Conservation (phyloP, 192 early-diverging fungal species). For the Cladochytrium replicatum region DNA sequence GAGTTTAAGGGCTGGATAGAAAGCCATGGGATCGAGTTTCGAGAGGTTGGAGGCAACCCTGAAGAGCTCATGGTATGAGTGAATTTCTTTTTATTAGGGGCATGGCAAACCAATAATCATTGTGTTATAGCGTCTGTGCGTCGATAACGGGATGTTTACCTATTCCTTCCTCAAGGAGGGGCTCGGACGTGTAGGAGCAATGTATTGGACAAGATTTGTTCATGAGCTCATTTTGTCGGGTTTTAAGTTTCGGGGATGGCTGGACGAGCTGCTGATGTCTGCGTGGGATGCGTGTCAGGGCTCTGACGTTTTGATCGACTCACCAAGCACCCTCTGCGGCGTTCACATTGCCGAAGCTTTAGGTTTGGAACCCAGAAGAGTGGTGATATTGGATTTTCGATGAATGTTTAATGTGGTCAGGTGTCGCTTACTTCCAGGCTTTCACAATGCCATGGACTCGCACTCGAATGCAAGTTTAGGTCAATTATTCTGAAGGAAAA, state of each 20-base stretch:
- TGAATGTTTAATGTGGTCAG: slow-evolving; percentile 7
- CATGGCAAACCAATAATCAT: neutral
- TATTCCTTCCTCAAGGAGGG: slow-evolving; percentile 51
- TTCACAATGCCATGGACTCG: slow-evolving; percentile 73
- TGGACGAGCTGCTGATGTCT: slow-evolving; percentile 47
- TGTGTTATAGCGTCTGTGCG: slow-evolving; percentile 38
- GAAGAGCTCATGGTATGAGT: slow-evolving; percentile 44
- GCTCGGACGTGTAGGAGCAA: slow-evolving; percentile 23
- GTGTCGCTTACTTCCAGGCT: slow-evolving; percentile 53
- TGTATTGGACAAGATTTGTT: slow-evolving; percentile 6
- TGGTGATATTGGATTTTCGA: neutral
- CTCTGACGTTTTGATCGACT: slow-evolving; percentile 59
- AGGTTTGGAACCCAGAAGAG: slow-evolving; percentile 3
- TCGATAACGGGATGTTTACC: slow-evolving; percentile 61
- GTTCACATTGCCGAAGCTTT: slow-evolving; percentile 54
- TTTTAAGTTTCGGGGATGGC: slow-evolving; percentile 50
- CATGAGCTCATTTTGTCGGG: neutral
- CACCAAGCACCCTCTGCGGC: slow-evolving; percentile 55
- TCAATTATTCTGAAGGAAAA: too few relatives aligned
- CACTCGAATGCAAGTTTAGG: too few relatives aligned
- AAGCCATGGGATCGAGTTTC: slow-evolving; percentile 58
- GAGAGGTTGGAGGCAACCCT: slow-evolving; percentile 51
- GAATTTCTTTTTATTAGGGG: neutral
- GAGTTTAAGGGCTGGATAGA: slow-evolving; percentile 59
- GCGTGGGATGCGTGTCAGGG: slow-evolving; percentile 48